Evolutionary conservation across 2,329 filamentous ascomycete genomes (phyloP), one percentile per base, ranked within the genome.

Genomic region (Ambrosiella cleistominuta): DNA sequence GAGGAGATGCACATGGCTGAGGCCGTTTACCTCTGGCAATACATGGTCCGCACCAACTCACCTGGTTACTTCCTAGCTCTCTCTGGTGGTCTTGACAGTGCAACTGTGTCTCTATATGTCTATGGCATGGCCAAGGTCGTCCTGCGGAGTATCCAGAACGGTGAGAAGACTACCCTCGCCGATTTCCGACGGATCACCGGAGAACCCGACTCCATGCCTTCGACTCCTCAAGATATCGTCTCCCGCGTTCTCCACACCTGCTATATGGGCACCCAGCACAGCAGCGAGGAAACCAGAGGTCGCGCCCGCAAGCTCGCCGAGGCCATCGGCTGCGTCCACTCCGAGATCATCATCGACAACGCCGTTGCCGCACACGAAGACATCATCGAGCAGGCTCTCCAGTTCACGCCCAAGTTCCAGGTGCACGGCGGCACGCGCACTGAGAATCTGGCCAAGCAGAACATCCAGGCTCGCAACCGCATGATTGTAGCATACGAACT

Each of bases 271-370:
- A 83, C 76, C 0, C 69, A 74, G 60, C 79, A 83, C 64, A 79
- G 75, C 0, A 77, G 74, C 8, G 69, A 72, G 35, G 79, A 82
- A 61, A 84, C 81, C 0, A 68, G 81, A 8, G 71, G 70, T 9
- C 71, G 81, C 68, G 83, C 87, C 1, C 77, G 78, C 64, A 73
- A 77, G 0, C 74, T 91, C 0, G 67, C 76, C 3, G 65, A 72
- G 3, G 74, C 72, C 3, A 88, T 91, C 56, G 86, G 86, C 2
- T 74, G 78, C 13, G 82, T 88, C 64, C 88, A 93, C 66, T 74
- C 79, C 3, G 78, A 90, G 65, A 72, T 88, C 50, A 80, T 88
- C 64, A 88, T 91, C 59, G 87, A 91, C 65, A 74, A 75, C 44
- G 72, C 71, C n/a, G 81, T 83, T 47, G 78, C 77, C 6, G 72